phyloP scores from a whole-genome alignment of 345 rosid species.

The Eucalyptus urophylla region DNA sequence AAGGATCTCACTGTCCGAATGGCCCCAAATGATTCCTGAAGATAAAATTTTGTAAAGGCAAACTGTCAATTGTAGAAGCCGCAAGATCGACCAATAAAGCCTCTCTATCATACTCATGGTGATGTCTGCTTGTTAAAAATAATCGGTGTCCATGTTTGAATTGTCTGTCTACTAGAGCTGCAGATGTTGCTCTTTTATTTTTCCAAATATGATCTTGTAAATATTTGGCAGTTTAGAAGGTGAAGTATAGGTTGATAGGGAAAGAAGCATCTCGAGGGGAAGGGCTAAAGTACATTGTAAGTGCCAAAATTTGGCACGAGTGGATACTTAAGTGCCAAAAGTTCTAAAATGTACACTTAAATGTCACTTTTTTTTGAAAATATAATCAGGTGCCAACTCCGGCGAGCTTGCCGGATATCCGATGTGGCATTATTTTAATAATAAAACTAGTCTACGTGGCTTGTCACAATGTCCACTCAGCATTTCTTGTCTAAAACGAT shows the following conservation, averaged over 20 bases:
- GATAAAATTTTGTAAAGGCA: not conserved
- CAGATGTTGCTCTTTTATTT: not conserved
- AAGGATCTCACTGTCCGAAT: conserved; percentile 91
- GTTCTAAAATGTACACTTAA: too few relatives aligned
- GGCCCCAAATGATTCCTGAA: conserved; percentile 94
- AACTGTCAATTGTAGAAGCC: not conserved
- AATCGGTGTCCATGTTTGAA: not conserved
- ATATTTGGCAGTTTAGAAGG: not conserved
- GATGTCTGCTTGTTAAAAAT: not conserved
- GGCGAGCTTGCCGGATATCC: too few relatives aligned
- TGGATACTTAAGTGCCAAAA: too few relatives aligned
- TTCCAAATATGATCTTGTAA: not conserved
- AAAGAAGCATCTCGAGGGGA: not conserved
- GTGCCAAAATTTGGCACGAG: too few relatives aligned
- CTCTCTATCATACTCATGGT: not conserved
- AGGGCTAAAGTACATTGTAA: not conserved
- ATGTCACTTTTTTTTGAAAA: too few relatives aligned
- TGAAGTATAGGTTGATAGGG: not conserved
- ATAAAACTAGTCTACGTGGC: too few relatives aligned
- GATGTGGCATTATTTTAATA: too few relatives aligned
- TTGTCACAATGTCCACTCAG: accelerated
- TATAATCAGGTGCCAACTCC: too few relatives aligned
- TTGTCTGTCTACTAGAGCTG: not conserved
- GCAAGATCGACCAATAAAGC: not conserved
- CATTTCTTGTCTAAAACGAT: too few relatives aligned